Base-by-base conservation (phyloP, 805 yeast species). In the Jamesozyma hellenica region DNA sequence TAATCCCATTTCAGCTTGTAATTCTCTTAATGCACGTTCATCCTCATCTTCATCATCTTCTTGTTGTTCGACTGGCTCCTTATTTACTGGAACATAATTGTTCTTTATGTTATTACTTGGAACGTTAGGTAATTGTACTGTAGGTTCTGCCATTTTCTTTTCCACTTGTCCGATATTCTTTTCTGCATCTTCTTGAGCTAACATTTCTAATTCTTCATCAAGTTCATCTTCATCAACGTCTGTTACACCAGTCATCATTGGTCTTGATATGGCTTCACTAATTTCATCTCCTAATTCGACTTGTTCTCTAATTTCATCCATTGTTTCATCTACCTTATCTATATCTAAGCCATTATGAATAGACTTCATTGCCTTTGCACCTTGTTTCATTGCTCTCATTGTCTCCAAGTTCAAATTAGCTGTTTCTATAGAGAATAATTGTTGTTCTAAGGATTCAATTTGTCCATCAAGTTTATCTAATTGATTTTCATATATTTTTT, bases 311-410 rank as follows among this genome's bases (percentile, higher is more conserved):
- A 94, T 86, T 46, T 90, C 95, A 61, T 92, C 98, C 97, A 92
- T 90, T 8, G 96, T 90, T 52, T 80, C 82, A 60, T 92, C 98
- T 32, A 92, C 96, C 68, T 87, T 88, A 63, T 92, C 98, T 44
- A 92, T 86, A 59, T 92, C 81, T 68, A 92, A 78, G 55, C 87
- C 95, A 48, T 87, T 88, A 62, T 92, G 97, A 55, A 92, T 90
- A 55, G 82, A 82, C 60, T 88, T 87, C 95, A 92, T 86, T 32
- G 97, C 97, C 58, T 74, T 74, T 4, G 98, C 95, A 44, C 97
- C 97, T 61, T 86, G 94, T 64, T 90, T 82, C 97, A 92, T 92
- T 39, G 95, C 95, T 72, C 86, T 86, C 95, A 92, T 84, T 26
- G 98, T 92, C 66, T 92, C 98, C 64, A 85, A 70, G 70, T 92